These are phyloP conservation scores for Cordyceps tenuipes DNA, from an alignment of 2,329 filamentous ascomycete species.

Conservation along the genomic window DNA sequence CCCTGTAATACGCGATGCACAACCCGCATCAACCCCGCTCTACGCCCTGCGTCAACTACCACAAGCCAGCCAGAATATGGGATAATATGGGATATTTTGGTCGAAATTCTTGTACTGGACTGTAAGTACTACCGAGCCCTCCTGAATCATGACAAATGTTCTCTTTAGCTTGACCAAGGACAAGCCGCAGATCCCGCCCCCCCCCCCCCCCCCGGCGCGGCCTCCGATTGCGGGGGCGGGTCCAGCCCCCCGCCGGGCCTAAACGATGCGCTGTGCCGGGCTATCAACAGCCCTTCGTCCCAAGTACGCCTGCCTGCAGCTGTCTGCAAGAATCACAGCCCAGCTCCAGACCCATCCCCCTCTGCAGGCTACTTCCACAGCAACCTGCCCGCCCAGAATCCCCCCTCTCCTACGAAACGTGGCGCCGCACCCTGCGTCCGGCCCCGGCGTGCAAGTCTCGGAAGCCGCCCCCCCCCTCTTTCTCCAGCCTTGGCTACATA, in stretches of 20 bases:
- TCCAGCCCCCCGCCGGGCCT: neutral
- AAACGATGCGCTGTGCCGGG: neutral
- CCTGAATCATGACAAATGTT: too few species aligned
- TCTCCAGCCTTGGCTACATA: too few species aligned
- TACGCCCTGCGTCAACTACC: too few species aligned
- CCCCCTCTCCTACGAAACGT: neutral
- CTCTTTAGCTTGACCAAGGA: too few species aligned
- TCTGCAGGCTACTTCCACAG: neutral
- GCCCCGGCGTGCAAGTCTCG: neutral
- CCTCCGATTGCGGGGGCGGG: constrained; percentile 5
- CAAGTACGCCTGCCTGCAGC: neutral
- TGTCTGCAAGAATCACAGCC: neutral
- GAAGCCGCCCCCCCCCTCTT: neutral
- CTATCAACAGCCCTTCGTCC: neutral
- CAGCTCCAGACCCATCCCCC: neutral
- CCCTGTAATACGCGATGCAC: too few species aligned
- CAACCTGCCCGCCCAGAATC: too few species aligned
- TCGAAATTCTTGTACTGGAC: too few species aligned
- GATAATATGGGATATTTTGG: too few species aligned
- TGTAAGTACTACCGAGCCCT: too few species aligned
- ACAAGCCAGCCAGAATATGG: too few species aligned
- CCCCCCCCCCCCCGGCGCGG: neutral
- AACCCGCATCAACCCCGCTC: too few species aligned
- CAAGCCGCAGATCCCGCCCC: too few species aligned
- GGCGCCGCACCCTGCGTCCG: neutral